phyloP scores from a whole-genome alignment of 192 early-diverging fungal genomes.

The Coemansia sp. region DNA sequence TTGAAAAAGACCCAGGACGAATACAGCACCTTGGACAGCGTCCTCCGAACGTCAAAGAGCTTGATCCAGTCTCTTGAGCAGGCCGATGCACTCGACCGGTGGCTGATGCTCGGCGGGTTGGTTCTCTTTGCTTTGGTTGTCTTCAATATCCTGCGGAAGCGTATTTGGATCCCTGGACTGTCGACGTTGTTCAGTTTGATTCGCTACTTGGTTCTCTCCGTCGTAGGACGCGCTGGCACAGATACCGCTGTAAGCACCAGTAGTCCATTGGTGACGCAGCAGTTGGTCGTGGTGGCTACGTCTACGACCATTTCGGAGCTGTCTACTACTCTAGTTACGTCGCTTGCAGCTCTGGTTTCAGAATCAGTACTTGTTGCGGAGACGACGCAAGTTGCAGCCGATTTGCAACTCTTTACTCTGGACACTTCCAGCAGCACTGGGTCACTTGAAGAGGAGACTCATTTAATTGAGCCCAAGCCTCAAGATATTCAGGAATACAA shows the following conservation, averaged over 20 bases:
- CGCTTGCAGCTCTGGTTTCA: background rate
- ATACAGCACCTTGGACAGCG: conserved; percentile 36
- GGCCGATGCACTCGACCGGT: conserved; percentile 45
- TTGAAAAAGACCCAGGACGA: conserved; percentile 29
- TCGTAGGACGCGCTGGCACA: background rate
- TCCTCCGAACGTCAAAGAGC: conserved; percentile 35
- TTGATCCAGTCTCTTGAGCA: conserved; percentile 41
- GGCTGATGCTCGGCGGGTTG: conserved; percentile 48
- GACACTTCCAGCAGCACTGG: background rate
- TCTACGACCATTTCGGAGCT: background rate
- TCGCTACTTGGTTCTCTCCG: conserved; percentile 21
- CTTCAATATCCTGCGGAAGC: conserved; percentile 50
- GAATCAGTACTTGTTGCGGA: background rate
- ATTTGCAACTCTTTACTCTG: background rate
- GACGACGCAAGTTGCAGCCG: background rate
- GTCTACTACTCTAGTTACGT: background rate
- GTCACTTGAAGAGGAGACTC: background rate
- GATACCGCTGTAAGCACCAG: background rate
- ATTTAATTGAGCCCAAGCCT: background rate
- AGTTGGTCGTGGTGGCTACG: background rate
- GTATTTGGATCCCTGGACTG: conserved; percentile 52
- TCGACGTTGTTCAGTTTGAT: conserved; percentile 22
- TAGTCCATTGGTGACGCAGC: background rate
- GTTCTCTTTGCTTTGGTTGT: conserved; percentile 39
- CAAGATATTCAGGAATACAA: background rate